Base-by-base conservation (phyloP, 164 flowering plant genomes). In the Vitis riparia region DNA sequence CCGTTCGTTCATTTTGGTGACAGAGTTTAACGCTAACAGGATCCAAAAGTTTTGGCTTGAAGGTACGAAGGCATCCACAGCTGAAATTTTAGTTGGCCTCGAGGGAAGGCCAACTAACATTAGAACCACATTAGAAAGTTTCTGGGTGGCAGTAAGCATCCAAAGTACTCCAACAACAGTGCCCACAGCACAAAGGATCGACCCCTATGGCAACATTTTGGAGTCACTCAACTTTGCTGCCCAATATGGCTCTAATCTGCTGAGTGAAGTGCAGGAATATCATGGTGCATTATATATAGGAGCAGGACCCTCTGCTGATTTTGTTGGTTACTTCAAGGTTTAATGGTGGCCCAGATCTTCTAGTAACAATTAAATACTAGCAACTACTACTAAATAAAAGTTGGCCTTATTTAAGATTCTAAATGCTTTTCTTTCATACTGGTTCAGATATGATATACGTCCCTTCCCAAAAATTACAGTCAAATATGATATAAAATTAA, bases 71-170 rank as follows among this genome's bases (percentile, higher is more conserved):
- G 68, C 71, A 8, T 67, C 67, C 29, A 61, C 72, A 8, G 23
- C 66, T 6, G 77, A 77, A 1, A 30, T 56, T 5, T 51, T 77
- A 5, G 37, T 61, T 0, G 8, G 11, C 11, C 47, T 70, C 62
- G 57, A 30, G 9, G 80, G 77, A 12, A 50, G n/a, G 11, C 77
- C 80, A 2, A 63, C 67, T 30, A 70, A 74, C 62, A 74, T 77
- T 15, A 68, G 69, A 52, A 68, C 19, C 3, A 2, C n/a, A 5
- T 3, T 3, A 37, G 77, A 68, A 7, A 76, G 75, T 44, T 78
- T 78, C 62, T 78, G 81, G 78, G 76, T 71, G 61, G 69, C 81
- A 1, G 73, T 68, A 56, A 55, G 49, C 47, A 29, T 37, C 7
- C 44, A 37, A 3, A 37, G 7, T 9, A 13, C 13, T 4, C 30